Conservation (phyloP, 2,329 filamentous ascomycete species). For the Cladosporium sp. region DNA sequence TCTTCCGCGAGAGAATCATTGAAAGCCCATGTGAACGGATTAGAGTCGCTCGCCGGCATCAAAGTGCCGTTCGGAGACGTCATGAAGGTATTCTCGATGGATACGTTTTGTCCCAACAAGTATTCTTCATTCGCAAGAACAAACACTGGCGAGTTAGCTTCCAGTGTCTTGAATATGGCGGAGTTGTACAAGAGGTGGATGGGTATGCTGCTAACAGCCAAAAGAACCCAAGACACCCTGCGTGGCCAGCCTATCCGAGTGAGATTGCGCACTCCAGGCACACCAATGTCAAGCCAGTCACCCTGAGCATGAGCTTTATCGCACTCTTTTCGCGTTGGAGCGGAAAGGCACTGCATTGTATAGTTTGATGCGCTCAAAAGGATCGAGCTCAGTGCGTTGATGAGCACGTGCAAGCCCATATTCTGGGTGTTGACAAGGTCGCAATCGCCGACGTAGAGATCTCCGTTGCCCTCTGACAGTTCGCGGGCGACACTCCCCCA, state of each 20-base stretch:
- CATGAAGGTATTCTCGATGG: too few relatives aligned
- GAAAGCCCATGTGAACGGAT: too few relatives aligned
- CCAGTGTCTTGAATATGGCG: constrained; percentile 24
- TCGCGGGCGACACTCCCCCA: background rate
- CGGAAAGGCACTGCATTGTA: constrained; percentile 48
- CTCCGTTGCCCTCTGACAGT: constrained; percentile 16
- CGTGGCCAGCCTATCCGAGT: constrained; percentile 20
- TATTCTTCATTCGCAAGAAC: too few relatives aligned
- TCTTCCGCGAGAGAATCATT: too few relatives aligned
- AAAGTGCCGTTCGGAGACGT: too few relatives aligned
- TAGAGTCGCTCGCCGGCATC: too few relatives aligned
- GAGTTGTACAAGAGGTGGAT: constrained; percentile 36
- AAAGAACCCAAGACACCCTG: constrained; percentile 20
- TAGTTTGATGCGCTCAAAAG: constrained; percentile 47
- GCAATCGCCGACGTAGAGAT: constrained; percentile 23
- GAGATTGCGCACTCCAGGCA: constrained; percentile 39
- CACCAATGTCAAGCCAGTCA: constrained; percentile 43
- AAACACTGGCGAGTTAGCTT: constrained; percentile 13
- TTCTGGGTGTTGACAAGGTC: constrained; percentile 14
- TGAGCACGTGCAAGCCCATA: constrained; percentile 36
- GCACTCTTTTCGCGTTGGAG: constrained; percentile 47
- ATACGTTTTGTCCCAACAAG: too few relatives aligned
- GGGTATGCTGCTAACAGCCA: constrained; percentile 31
- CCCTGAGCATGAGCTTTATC: constrained; percentile 42
- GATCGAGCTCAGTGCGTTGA: constrained; percentile 45